Evolutionary conservation across 1,139 yeast species (phyloP).

Genomic region (Saccharomyces pastorianus): DNA sequence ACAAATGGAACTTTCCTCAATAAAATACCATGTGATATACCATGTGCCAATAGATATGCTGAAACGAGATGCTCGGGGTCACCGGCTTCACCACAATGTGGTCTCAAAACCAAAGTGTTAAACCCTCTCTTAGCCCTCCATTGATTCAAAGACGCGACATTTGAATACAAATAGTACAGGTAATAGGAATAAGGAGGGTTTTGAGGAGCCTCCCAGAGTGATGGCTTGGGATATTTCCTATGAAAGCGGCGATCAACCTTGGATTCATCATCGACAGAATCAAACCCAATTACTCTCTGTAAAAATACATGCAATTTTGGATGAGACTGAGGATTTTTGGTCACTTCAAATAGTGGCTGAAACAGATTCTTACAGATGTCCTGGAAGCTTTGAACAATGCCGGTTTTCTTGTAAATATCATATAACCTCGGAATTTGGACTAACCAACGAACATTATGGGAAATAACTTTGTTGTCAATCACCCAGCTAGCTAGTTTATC

Average conservation of each 20-base stretch:
- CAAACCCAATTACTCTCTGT: conserved; percentile 94
- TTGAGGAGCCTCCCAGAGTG: conserved; percentile 62
- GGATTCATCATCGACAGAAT: conserved; percentile 96
- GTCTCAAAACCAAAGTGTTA: conserved; percentile 86
- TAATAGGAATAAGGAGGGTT: conserved; percentile 98
- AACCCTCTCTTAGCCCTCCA: conserved; percentile 67
- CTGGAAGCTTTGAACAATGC: conserved; percentile 61
- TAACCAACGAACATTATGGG: conserved; percentile 95
- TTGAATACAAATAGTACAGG: conserved; percentile 79
- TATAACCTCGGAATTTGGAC: conserved; percentile 91
- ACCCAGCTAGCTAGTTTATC: conserved; percentile 93
- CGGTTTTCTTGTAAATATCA: conserved; percentile 75
- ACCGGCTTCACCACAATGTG: conserved; percentile 99
- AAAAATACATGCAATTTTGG: conserved; percentile 84
- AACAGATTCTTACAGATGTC: conserved; percentile 74
- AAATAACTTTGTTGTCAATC: conserved; percentile 79
- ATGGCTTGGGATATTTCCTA: conserved; percentile 74
- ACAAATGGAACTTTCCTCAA: conserved; percentile 89
- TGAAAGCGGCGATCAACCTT: conserved; percentile 77
- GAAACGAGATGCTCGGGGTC: conserved; percentile 94
- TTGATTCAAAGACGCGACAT: conserved; percentile 74
- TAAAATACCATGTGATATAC: conserved; percentile 91
- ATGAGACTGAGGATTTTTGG: conserved; percentile 71
- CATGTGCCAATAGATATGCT: conserved; percentile 82
- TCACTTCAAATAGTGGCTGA: conserved; percentile 86